Conservation (phyloP, 306 rosid genomes). For the Glycine tomentella region DNA sequence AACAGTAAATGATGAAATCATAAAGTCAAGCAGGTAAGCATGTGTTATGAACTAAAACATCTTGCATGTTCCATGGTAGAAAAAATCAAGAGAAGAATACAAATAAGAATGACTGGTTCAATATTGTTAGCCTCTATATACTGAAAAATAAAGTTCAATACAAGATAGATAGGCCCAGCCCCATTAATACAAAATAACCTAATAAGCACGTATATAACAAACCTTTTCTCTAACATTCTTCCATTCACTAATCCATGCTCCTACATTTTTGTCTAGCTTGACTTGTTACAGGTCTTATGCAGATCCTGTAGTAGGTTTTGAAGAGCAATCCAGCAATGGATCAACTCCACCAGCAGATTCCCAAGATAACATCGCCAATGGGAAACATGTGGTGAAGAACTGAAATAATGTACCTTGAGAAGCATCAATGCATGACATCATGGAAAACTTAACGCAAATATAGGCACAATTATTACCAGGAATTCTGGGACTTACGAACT, state of each 20-base stretch:
- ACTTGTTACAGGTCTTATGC: slow-evolving; percentile 51
- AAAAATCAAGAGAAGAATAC: background rate
- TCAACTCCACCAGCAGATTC: slow-evolving; percentile 49
- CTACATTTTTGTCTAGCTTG: slow-evolving; percentile 45
- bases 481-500: slow-evolving; percentile 18
- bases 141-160: background rate
- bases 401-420: slow-evolving; percentile 30
- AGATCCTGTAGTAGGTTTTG: slow-evolving; percentile 51
- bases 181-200: slow-evolving; percentile 11
- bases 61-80: background rate
- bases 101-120: background rate
- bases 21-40: slow-evolving; percentile 58
- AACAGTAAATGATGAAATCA: slow-evolving; percentile 47
- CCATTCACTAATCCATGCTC: slow-evolving; percentile 25
- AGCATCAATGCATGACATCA: slow-evolving; percentile 32
- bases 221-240: background rate
- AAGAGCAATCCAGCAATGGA: slow-evolving; percentile 54
- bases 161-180: background rate
- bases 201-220: background rate
- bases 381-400: slow-evolving; percentile 45
- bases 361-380: slow-evolving; percentile 48
- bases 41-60: background rate
- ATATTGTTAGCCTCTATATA: background rate
- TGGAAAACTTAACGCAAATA: slow-evolving; percentile 10
- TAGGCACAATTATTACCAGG: background rate